A percentile compares a stretch with the other conserved stretches of the same genome.
These are phyloP conservation scores for Phytophthora sojae DNA, from an alignment of 352 stramenopile species.

Conservation along the genomic window DNA sequence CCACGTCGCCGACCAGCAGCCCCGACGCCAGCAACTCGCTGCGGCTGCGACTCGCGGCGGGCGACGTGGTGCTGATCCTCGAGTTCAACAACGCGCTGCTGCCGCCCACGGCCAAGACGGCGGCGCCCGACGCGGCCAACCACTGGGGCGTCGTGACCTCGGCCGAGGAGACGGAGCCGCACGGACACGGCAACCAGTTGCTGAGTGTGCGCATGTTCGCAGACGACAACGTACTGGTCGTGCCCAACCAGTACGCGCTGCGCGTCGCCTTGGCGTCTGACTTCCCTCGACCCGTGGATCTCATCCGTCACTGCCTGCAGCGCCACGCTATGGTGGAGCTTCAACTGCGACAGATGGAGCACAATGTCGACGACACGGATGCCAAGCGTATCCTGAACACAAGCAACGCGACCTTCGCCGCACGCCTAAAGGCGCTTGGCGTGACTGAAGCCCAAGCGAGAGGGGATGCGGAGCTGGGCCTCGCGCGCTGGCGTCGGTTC, in stretches of 20 bases:
- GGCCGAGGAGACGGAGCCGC: slow-evolving; percentile 54
- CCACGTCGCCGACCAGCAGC: slow-evolving; percentile 13
- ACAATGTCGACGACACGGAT: slow-evolving; percentile 25
- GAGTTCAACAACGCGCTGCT: slow-evolving; percentile 73
- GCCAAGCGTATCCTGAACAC: slow-evolving; percentile 27
- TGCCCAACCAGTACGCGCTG: slow-evolving; percentile 68
- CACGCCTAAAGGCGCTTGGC: slow-evolving; percentile 34
- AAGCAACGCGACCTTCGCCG: slow-evolving; percentile 37
- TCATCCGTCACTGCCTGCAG: slow-evolving; percentile 63
- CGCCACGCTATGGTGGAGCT: slow-evolving; percentile 63
- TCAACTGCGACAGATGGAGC: slow-evolving; percentile 41
- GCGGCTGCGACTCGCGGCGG: slow-evolving; percentile 40
- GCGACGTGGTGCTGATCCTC: slow-evolving; percentile 74
- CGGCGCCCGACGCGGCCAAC: slow-evolving; percentile 53
- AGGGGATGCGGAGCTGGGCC: slow-evolving; percentile 34
- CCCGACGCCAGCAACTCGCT: slow-evolving; percentile 46
- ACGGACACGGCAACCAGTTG: slow-evolving; percentile 56
- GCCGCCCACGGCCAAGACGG: slow-evolving; percentile 41
- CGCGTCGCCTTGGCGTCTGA: slow-evolving; percentile 44
- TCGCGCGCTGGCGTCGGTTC: slow-evolving; percentile 42
- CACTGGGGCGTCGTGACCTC: slow-evolving; percentile 66
- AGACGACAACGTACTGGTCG: slow-evolving; percentile 58
- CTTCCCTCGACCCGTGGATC: slow-evolving; percentile 48
- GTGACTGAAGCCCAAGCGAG: slow-evolving; percentile 30
- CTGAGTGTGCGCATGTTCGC: slow-evolving; percentile 67